A percentile compares a stretch with the other conserved stretches of the same genome.
These are phyloP conservation scores for Globisporangium echinulatum DNA, from an alignment of 352 stramenopile species.

Conservation along the genomic window DNA sequence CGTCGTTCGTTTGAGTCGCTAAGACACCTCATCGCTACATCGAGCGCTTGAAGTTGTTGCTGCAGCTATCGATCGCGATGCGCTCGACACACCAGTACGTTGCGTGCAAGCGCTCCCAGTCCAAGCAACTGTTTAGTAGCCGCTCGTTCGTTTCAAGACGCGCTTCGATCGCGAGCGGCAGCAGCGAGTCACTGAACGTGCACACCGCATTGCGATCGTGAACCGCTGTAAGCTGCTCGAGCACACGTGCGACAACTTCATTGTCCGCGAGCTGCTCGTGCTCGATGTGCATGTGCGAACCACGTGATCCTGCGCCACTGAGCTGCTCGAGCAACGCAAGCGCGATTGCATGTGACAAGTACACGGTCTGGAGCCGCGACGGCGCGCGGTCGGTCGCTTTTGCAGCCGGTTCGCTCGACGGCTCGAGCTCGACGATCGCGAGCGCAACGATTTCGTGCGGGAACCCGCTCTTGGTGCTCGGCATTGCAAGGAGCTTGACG, in stretches of 20 bases:
- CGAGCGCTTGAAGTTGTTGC: too few relatives aligned
- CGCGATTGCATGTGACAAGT: conserved; percentile 24
- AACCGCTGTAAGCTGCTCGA: neutral
- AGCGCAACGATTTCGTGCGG: conserved; percentile 24
- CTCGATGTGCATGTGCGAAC: neutral
- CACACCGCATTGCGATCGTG: neutral
- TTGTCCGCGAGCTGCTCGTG: conserved; percentile 4
- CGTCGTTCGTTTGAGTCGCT: too few relatives aligned
- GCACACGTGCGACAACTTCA: neutral
- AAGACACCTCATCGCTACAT: too few relatives aligned
- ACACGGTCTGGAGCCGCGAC: conserved; percentile 22
- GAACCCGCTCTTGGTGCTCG: conserved; percentile 14
- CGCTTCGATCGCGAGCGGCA: conserved; percentile 26
- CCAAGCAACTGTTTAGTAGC: conserved; percentile 51
- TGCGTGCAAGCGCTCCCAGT: conserved; percentile 48
- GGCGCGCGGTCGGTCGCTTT: conserved; percentile 9
- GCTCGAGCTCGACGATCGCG: conserved; percentile 23
- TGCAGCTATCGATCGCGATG: conserved; percentile 3
- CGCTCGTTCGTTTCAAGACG: conserved; percentile 38
- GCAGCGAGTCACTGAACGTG: neutral
- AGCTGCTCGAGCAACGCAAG: conserved; percentile 14
- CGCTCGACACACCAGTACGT: conserved; percentile 27
- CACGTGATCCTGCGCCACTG: neutral
- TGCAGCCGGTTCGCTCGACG: neutral
- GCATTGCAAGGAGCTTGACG: conserved; percentile 25